Evolutionary conservation across 352 stramenopile genomes (phyloP), one percentile per base, ranked within the genome.

Genomic region (Vaucheria bursata): DNA sequence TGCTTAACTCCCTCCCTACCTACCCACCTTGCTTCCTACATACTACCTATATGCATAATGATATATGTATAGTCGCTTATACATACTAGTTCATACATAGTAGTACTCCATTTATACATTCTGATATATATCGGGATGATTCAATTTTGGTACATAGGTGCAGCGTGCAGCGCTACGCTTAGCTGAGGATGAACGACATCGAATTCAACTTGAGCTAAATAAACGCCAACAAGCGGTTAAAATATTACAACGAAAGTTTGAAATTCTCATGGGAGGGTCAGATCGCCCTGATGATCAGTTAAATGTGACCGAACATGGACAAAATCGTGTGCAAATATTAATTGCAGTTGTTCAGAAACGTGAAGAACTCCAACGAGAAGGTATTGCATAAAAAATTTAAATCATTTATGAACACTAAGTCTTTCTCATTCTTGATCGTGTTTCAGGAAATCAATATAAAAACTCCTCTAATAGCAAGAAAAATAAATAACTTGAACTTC

Each of bases 281-380:
- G 80, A 72, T 29, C 77, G 40, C 7, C 88, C 91, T 72, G 87
- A 89, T 38, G 59, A 29, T 6, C 29, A n/a, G n/a, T n/a, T n/a
- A n/a, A n/a, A n/a, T n/a, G n/a, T n/a, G n/a, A n/a, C n/a, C n/a
- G n/a, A n/a, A n/a, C n/a, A n/a, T n/a, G n/a, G n/a, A n/a, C n/a
- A n/a, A n/a, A n/a, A n/a, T n/a, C n/a, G n/a, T n/a, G 92, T 93
- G 8, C 96, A 96, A 75, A 97, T 95, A 83, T 88, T 98, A 5
- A 98, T 98, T 81, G 87, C 93, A 74, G 92, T 92, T n/a, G 94
- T 93, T 0, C 93, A 98, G 81, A 90, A 89, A 77, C 89, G 92
- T 36, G 93, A 97, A 79, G 93, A 97, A 84, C 87, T 98, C 5
- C 94, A 98, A 80, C 87, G 91, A 65, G 90, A 97, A 79, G 76